phyloP scores from a whole-genome alignment of 495 filamentous ascomycete species.

The Hypoxylon lienhwacheense region DNA sequence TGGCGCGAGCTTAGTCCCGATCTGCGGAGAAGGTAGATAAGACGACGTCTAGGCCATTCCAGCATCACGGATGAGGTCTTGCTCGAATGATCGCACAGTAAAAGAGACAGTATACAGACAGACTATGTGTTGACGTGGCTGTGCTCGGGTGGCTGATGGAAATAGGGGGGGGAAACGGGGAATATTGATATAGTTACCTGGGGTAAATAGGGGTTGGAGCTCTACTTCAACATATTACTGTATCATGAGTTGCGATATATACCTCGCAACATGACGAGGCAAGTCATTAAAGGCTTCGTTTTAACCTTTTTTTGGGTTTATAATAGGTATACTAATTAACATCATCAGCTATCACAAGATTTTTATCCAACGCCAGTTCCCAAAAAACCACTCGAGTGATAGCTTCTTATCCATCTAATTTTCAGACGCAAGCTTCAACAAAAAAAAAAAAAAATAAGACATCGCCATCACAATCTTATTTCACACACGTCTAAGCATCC shows the following conservation, averaged over 20 bases:
- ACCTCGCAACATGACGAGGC: background rate
- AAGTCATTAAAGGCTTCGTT: too few relatives aligned
- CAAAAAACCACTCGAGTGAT: background rate
- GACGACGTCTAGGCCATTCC: slow-evolving; percentile 6
- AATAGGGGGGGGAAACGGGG: slow-evolving; percentile 12
- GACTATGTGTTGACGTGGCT: slow-evolving; percentile 11
- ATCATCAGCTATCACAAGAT: too few relatives aligned
- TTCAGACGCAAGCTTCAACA: too few relatives aligned
- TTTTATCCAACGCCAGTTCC: background rate
- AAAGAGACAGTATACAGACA: background rate
- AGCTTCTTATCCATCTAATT: too few relatives aligned
- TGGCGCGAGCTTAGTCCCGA: slow-evolving; percentile 1
- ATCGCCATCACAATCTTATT: background rate
- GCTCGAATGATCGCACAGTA: slow-evolving; percentile 12
- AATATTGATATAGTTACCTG: background rate
- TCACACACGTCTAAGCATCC: too few relatives aligned
- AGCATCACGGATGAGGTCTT: background rate
- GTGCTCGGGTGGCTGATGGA: slow-evolving; percentile 16
- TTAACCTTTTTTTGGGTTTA: too few relatives aligned
- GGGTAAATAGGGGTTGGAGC: background rate
- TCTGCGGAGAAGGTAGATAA: slow-evolving; percentile 16
- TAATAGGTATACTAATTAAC: too few relatives aligned
- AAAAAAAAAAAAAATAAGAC: background rate
- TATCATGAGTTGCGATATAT: background rate
- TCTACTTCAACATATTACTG: background rate